Evolutionary conservation across 2,329 filamentous ascomycete genomes (phyloP).

Genomic region (Epicoccum sorghinum): DNA sequence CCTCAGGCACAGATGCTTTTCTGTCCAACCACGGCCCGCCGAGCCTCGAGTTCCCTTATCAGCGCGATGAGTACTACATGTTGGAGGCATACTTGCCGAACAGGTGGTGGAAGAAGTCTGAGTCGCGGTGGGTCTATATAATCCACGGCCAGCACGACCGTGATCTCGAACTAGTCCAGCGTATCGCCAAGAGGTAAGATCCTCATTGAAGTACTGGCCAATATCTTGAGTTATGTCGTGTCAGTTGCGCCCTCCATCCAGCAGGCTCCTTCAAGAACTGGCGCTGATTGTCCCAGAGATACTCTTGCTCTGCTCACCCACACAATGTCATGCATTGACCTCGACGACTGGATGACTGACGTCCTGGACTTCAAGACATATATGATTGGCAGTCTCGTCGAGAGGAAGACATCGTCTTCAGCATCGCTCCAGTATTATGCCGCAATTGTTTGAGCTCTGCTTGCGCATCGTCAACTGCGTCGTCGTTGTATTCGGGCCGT

Average conservation of each 20-base stretch:
- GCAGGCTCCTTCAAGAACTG: not conserved
- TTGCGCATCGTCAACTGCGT: not conserved
- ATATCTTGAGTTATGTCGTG: not conserved
- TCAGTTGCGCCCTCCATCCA: not conserved
- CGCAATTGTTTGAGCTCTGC: slow-evolving; percentile 2
- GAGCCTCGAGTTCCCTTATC: slow-evolving; percentile 60
- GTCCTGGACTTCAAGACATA: slow-evolving; percentile 23
- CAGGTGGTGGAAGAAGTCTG: slow-evolving; percentile 58
- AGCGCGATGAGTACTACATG: slow-evolving; percentile 65
- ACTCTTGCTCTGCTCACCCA: slow-evolving; percentile 25
- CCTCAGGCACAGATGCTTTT: slow-evolving; percentile 57
- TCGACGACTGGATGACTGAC: slow-evolving; percentile 27
- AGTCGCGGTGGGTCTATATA: slow-evolving; percentile 58
- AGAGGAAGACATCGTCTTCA: not conserved
- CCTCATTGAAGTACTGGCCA: not conserved
- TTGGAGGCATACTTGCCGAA: slow-evolving; percentile 64
- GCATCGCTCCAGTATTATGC: slow-evolving; percentile 12
- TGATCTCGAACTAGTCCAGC: slow-evolving; percentile 42
- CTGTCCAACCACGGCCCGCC: slow-evolving; percentile 58
- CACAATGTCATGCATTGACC: slow-evolving; percentile 24
- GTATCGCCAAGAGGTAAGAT: not conserved
- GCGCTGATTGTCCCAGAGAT: slow-evolving; percentile 21
- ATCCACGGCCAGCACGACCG: slow-evolving; percentile 46
- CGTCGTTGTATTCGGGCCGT: too few relatives aligned
- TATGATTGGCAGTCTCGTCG: slow-evolving; percentile 14